These are phyloP conservation scores for Pseudocercospora pini-densiflorae DNA, from an alignment of 2,329 filamentous ascomycete species.

Conservation along the genomic window DNA sequence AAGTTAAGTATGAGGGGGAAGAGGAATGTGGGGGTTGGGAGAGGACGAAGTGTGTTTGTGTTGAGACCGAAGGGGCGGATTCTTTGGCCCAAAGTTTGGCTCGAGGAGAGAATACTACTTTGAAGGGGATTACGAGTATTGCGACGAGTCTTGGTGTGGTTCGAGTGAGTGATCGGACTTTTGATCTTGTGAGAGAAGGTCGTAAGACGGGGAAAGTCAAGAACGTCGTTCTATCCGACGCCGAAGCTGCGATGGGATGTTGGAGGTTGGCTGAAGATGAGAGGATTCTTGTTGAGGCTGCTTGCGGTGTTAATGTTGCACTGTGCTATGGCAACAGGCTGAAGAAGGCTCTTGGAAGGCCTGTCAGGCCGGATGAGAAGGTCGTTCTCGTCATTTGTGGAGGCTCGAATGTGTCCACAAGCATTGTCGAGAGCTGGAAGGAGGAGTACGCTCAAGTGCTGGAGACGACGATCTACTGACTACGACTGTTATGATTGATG, in stretches of 20 bases:
- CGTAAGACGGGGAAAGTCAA: conserved; percentile 54
- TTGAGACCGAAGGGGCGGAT: conserved; percentile 77
- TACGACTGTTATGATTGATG: background rate
- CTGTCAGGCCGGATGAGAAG: conserved; percentile 67
- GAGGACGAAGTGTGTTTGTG: conserved; percentile 64
- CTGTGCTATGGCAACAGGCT: conserved; percentile 68
- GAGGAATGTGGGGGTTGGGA: conserved; percentile 30
- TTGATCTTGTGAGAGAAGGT: conserved; percentile 61
- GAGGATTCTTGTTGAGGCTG: conserved; percentile 77
- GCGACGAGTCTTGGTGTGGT: conserved; percentile 75
- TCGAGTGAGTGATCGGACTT: conserved; percentile 69
- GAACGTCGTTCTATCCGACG: conserved; percentile 70
- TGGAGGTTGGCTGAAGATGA: conserved; percentile 83
- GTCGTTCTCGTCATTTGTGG: conserved; percentile 88
- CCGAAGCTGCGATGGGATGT: conserved; percentile 78
- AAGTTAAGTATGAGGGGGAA: conserved; percentile 30
- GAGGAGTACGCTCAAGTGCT: conserved; percentile 40
- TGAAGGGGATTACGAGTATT: conserved; percentile 74
- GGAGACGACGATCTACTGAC: conserved; percentile 6
- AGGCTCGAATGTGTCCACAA: conserved; percentile 57
- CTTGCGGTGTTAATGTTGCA: conserved; percentile 84
- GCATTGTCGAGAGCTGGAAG: conserved; percentile 57
- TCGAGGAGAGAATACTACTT: conserved; percentile 58
- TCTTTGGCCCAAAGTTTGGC: conserved; percentile 66
- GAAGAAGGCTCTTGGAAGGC: conserved; percentile 61